A percentile compares a stretch with the other conserved stretches of the same genome.
phyloP scores from a whole-genome alignment of 2,329 filamentous ascomycete species.

The Talaromyces funiculosus region DNA sequence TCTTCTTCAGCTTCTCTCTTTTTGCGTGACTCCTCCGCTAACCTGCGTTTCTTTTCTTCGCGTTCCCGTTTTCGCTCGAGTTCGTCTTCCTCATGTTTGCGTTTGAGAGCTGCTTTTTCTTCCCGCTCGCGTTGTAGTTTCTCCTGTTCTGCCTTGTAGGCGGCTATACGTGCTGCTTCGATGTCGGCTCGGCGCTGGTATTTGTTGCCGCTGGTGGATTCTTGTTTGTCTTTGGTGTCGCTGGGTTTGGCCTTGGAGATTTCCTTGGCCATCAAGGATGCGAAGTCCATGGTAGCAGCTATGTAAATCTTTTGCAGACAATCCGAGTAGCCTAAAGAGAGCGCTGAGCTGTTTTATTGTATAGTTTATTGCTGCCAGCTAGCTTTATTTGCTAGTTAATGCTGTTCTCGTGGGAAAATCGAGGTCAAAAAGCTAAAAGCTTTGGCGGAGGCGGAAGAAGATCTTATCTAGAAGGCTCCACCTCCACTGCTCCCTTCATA shows the following conservation, averaged over 20 bases:
- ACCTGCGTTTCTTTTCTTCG: conserved; percentile 72
- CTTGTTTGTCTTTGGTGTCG: conserved; percentile 18
- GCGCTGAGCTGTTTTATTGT: not conserved
- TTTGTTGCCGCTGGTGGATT: conserved; percentile 51
- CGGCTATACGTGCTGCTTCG: conserved; percentile 73
- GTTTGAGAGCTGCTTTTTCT: conserved; percentile 67
- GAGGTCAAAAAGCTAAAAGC: not conserved
- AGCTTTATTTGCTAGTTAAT: not conserved
- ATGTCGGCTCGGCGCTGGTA: conserved; percentile 80
- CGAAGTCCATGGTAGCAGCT: conserved; percentile 75
- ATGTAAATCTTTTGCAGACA: not conserved
- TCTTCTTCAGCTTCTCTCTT: conserved; percentile 67
- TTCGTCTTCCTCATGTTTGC: conserved; percentile 83
- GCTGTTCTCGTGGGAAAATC: not conserved
- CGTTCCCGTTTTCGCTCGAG: conserved; percentile 61
- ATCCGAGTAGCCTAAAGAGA: not conserved
- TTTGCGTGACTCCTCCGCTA: conserved; percentile 73
- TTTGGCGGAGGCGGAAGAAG: not conserved
- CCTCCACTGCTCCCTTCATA: not conserved
- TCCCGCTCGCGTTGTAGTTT: conserved; percentile 65
- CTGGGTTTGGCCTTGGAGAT: conserved; percentile 71
- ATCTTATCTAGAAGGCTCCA: conserved; percentile 2
- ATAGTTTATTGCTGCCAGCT: not conserved
- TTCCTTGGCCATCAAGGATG: conserved; percentile 84
- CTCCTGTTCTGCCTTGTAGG: conserved; percentile 77